These are phyloP conservation scores for Epithemia pelagica DNA, from an alignment of 108 stramenopile species.

Conservation along the genomic window DNA sequence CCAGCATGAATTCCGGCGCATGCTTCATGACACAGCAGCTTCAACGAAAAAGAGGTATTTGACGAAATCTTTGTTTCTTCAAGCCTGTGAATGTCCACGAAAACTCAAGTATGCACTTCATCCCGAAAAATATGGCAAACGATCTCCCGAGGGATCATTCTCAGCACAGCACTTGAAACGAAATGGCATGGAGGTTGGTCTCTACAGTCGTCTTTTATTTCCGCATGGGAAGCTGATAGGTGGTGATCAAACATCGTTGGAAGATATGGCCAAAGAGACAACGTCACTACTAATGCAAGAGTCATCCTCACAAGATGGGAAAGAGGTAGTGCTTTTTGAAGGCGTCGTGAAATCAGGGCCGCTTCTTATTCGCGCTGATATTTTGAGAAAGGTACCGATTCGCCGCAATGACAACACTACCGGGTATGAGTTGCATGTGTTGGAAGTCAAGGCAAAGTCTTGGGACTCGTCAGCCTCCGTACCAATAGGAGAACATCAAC, in stretches of 20 bases:
- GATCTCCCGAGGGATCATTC: conserved; percentile 5
- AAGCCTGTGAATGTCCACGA: conserved; percentile 36
- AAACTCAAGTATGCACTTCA: conserved; percentile 39
- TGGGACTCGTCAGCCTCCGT: conserved; percentile 25
- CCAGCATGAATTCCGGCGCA: too few relatives aligned
- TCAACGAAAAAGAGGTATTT: too few relatives aligned
- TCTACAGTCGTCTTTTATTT: conserved; percentile 32
- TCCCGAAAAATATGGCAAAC: conserved; percentile 19
- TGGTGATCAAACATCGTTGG: background rate
- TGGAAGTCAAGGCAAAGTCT: conserved; percentile 43
- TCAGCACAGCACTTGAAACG: conserved; percentile 12
- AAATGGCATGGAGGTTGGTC: conserved; percentile 34
- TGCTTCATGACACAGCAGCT: too few relatives aligned
- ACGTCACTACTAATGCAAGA: background rate
- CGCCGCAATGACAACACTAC: background rate
- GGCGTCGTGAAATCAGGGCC: conserved; percentile 25
- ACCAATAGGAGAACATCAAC: background rate
- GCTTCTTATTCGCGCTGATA: conserved; percentile 38
- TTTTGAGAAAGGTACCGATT: conserved; percentile 7
- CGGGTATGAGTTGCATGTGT: conserved; percentile 24
- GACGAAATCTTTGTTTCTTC: conserved; percentile 41
- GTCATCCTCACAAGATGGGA: background rate
- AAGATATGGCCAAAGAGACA: background rate
- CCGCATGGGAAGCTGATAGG: conserved; percentile 34
- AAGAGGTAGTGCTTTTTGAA: conserved; percentile 30